Evolutionary conservation across 2,329 filamentous ascomycete genomes (phyloP).

Genomic region (Macrophomina tecta): DNA sequence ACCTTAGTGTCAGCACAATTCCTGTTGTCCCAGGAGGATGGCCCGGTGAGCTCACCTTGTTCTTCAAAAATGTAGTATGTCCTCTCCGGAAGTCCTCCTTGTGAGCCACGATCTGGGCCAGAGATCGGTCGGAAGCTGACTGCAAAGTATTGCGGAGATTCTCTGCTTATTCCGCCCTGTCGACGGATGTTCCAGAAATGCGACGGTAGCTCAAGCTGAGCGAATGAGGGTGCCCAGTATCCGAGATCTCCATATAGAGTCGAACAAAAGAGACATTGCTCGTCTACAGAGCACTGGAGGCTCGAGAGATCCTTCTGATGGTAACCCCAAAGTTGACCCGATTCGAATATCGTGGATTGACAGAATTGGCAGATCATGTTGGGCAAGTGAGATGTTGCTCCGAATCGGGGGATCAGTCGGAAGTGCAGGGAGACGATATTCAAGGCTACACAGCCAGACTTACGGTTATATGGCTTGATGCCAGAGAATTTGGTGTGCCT

Average conservation of each 20-base stretch:
- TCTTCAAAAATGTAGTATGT: conserved; percentile 35
- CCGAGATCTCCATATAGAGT: conserved; percentile 30
- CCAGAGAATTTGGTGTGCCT: no score
- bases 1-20: neutral
- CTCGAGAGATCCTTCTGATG: neutral
- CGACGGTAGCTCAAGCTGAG: conserved; percentile 27
- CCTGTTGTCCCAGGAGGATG: conserved; percentile 6
- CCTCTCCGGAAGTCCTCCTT: conserved; percentile 28
- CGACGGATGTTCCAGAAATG: conserved; percentile 35
- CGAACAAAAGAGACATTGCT: conserved; percentile 33
- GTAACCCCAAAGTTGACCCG: conserved; percentile 8
- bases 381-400: conserved; percentile 44
- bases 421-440: no score
- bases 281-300: neutral
- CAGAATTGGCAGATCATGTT: conserved; percentile 17
- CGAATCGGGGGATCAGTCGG: no score
- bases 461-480: no score
- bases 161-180: conserved; percentile 30
- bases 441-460: no score
- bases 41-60: conserved; percentile 13
- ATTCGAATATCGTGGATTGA: neutral
- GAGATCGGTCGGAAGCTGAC: conserved; percentile 33
- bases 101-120: no score
- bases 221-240: conserved; percentile 27
- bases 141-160: conserved; percentile 32